These are phyloP conservation scores for Boletus holoroseus DNA, from an alignment of 1,284 basidiomycete species.

Conservation along the genomic window DNA sequence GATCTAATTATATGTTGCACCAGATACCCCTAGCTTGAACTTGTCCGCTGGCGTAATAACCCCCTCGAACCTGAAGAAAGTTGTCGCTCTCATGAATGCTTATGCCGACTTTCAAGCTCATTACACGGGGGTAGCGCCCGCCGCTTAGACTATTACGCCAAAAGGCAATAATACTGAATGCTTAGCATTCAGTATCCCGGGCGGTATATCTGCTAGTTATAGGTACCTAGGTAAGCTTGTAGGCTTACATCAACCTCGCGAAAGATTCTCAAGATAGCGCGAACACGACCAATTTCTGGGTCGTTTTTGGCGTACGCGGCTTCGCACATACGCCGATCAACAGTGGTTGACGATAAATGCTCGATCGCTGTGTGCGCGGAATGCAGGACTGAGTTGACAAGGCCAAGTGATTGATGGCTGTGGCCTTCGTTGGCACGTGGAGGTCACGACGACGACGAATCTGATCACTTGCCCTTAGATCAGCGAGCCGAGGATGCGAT, in stretches of 20 bases:
- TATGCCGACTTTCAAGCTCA: not conserved
- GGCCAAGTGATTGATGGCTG: not conserved
- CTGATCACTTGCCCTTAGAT: too few species aligned
- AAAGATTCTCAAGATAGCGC: not conserved
- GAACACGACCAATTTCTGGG: not conserved
- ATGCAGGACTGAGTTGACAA: not conserved
- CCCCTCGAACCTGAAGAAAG: too few species aligned
- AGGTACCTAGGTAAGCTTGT: too few species aligned
- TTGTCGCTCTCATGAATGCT: not conserved
- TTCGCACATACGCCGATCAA: not conserved
- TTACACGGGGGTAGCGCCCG: too few species aligned
- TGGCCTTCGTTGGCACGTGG: conserved; percentile 18
- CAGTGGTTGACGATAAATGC: not conserved
- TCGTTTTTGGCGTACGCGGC: not conserved
- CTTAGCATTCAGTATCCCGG: too few species aligned
- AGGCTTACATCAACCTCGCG: too few species aligned
- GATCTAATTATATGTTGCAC: not conserved
- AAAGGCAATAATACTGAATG: too few species aligned
- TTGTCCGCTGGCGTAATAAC: too few species aligned
- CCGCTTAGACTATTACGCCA: too few species aligned
- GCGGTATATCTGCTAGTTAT: too few species aligned
- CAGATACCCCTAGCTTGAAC: too few species aligned
- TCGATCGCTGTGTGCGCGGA: not conserved
- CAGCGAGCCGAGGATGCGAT: conserved; percentile 2
- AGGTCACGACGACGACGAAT: not conserved